phyloP scores from a whole-genome alignment of 208 protist species.

The Trypanosoma avium region DNA sequence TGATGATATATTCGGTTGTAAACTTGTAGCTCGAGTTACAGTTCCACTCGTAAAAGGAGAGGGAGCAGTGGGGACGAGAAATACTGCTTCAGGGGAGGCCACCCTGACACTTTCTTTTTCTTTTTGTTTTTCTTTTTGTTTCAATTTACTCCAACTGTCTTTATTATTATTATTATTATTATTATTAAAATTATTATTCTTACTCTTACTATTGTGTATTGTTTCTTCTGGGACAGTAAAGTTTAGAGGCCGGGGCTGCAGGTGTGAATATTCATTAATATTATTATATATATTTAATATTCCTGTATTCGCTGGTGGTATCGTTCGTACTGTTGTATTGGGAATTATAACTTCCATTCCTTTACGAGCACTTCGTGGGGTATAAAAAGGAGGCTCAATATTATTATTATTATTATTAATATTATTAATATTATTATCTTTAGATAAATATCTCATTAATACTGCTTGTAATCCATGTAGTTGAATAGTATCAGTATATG shows the following conservation, averaged over 20 bases:
- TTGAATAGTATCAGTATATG: constrained; percentile 25
- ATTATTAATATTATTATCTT: no score
- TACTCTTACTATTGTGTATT: background rate
- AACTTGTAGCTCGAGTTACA: constrained; percentile 26
- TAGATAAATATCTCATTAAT: constrained; percentile 14
- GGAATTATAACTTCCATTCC: no score
- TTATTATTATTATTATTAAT: no score
- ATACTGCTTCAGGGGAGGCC: background rate
- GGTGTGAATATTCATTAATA: background rate
- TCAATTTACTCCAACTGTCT: background rate
- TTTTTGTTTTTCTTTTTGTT: constrained; percentile 2
- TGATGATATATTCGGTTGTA: background rate
- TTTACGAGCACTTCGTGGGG: background rate
- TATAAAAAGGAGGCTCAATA: background rate
- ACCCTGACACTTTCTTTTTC: background rate
- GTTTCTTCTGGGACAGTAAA: no score
- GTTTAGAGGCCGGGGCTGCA: no score
- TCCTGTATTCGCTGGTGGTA: background rate
- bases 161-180: background rate
- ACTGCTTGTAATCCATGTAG: constrained; percentile 17
- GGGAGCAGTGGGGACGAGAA: constrained; percentile 12
- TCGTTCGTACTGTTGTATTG: no score
- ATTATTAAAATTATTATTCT: background rate
- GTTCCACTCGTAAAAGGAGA: constrained; percentile 18
- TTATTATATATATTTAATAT: background rate